These are phyloP conservation scores for Cystobasidium onofrii DNA, from an alignment of 768 basidiomycete species.

Conservation along the genomic window DNA sequence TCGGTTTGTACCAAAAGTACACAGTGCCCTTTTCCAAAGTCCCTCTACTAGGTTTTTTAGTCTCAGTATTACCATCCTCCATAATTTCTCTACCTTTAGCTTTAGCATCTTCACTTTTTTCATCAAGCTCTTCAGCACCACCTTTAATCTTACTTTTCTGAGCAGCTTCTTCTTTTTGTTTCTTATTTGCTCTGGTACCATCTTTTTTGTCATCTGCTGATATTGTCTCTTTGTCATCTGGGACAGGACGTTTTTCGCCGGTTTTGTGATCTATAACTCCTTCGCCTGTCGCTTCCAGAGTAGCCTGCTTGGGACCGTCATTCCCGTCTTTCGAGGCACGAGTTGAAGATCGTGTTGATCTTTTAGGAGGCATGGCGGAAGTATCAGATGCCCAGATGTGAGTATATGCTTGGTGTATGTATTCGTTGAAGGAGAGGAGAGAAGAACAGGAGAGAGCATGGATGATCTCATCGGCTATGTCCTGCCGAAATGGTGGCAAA, in stretches of 20 bases:
- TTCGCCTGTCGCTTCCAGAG: neutral
- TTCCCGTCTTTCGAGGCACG: too few species aligned
- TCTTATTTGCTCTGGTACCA: conserved; percentile 4
- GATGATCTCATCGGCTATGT: too few species aligned
- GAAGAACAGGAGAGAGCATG: too few species aligned
- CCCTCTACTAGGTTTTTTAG: conserved; percentile 17
- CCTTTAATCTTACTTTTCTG: conserved; percentile 4
- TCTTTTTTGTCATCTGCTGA: conserved; percentile 23
- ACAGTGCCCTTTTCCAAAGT: conserved; percentile 44
- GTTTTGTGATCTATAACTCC: neutral
- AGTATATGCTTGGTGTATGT: neutral
- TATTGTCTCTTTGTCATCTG: neutral
- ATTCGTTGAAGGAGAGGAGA: too few species aligned
- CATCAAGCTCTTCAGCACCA: neutral
- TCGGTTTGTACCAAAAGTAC: conserved; percentile 60
- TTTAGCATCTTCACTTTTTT: neutral
- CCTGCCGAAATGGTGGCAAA: too few species aligned
- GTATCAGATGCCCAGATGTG: neutral
- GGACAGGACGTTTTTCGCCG: neutral
- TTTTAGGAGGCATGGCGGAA: neutral
- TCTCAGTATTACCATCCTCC: conserved; percentile 11
- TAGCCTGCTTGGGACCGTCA: neutral
- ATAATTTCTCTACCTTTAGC: conserved; percentile 11
- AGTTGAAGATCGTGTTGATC: neutral
- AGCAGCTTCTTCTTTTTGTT: conserved; percentile 7